Base-by-base conservation (phyloP, 306 rosid species). In the Vachellia pachyceras region DNA sequence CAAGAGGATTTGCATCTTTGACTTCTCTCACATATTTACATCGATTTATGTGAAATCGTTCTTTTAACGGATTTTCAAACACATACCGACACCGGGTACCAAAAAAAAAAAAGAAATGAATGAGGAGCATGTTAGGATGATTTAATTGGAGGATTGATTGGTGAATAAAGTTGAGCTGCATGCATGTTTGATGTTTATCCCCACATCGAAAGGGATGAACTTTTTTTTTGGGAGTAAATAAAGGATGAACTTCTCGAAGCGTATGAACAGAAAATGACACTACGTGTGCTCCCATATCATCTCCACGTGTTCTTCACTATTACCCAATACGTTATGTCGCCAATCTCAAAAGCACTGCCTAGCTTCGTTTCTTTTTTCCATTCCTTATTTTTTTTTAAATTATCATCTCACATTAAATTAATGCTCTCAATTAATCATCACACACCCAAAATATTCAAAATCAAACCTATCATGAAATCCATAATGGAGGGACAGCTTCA, bases 151-250 rank as follows among this genome's bases (percentile, higher is more conserved):
- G 54, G 57, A 67, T 14, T 17, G 60, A 54, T n/a, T 64, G 18
- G 42, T 17, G 44, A 7, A 68, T 64, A n/a, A 18, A 42, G 70
- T 3, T 25, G 3, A 44, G 58, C 20, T 73, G 57, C 71, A 46
- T 5, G 18, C 72, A 47, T 79, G 80, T 78, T 65, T 66, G 33
- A 29, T 29, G 18, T 83, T 67, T 72, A 44, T 37, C 57, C 79
- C 33, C 20, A 18, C 13, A 73, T 72, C 75, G 66, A 50, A 82
- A 75, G 47, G 61, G 57, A 60, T 37, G 29, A 50, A 29, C 7
- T 18, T n/a, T n/a, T n/a, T n/a, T n/a, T n/a, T n/a, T n/a, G n/a
- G n/a, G n/a, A n/a, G n/a, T n/a, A n/a, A n/a, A n/a, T n/a, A n/a
- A n/a, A n/a, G n/a, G n/a, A n/a, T n/a, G n/a, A n/a, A n/a, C n/a